Percentiles rank a stretch among this genome's conserved stretches.
These are phyloP conservation scores for Phyllosticta citribraziliensis DNA, from an alignment of 2,329 filamentous ascomycete genomes.

Conservation along the genomic window DNA sequence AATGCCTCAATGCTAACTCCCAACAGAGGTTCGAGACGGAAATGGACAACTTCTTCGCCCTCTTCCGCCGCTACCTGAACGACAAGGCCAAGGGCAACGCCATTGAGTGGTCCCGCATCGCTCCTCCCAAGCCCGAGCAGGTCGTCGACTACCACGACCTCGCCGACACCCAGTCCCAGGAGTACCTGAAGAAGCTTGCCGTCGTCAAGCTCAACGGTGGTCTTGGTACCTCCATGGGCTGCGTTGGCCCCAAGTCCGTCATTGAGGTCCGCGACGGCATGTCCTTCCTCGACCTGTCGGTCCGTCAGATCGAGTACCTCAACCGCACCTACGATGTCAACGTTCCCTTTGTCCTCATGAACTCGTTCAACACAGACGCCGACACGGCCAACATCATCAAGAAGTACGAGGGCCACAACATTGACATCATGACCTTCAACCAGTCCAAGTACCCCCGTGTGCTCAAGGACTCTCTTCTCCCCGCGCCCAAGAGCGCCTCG, in stretches of 20 bases:
- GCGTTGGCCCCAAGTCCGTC: conserved; percentile 97
- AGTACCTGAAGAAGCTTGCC: conserved; percentile 93
- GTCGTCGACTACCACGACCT: conserved; percentile 92
- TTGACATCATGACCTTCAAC: conserved; percentile 99
- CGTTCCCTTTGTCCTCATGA: conserved; percentile 98
- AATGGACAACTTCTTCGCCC: conserved; percentile 99
- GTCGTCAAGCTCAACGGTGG: conserved; percentile 99
- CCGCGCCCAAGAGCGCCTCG: conserved; percentile 80
- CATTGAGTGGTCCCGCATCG: conserved; percentile 94
- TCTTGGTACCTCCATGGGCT: conserved; percentile 98
- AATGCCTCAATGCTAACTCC: conserved; percentile 11
- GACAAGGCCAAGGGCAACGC: conserved; percentile 98
- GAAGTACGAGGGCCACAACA: conserved; percentile 99
- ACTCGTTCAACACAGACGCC: conserved; percentile 99
- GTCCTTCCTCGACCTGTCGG: conserved; percentile 98
- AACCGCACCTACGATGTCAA: conserved; percentile 97
- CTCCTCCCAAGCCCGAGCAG: conserved; percentile 83
- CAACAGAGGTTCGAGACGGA: conserved; percentile 85
- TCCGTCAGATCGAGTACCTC: conserved; percentile 97
- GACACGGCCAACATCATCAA: conserved; percentile 99
- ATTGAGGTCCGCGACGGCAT: conserved; percentile 99
- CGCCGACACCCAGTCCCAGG: conserved; percentile 78
- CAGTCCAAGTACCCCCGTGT: conserved; percentile 97
- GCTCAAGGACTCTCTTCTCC: conserved; percentile 94
- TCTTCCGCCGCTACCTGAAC: conserved; percentile 96